Conservation (phyloP, 345 rosid genomes). For the Moricandia arvensis region DNA sequence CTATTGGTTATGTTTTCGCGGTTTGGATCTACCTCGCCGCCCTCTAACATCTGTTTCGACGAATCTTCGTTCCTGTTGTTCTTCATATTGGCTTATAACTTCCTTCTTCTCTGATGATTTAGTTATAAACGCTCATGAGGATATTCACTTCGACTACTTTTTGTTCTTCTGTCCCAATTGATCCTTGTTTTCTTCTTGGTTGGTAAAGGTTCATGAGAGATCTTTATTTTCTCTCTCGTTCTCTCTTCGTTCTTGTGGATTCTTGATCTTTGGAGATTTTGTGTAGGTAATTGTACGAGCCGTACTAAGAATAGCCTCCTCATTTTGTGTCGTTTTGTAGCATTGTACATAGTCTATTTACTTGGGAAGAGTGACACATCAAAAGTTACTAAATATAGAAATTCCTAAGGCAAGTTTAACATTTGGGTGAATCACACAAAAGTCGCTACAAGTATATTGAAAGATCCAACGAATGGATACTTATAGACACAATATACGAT, state of each 20-base stretch:
- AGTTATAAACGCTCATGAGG: neutral
- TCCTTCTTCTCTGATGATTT: neutral
- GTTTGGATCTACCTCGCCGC: slow-evolving; percentile 47
- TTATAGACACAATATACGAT: neutral
- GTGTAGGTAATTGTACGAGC: neutral
- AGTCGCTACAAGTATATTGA: neutral
- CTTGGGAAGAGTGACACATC: slow-evolving; percentile 23
- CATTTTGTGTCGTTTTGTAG: slow-evolving; percentile 16
- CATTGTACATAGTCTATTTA: slow-evolving; percentile 22
- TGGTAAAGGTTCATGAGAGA: neutral
- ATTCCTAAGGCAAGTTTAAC: neutral
- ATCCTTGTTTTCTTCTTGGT: neutral
- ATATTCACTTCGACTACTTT: neutral
- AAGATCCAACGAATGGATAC: neutral
- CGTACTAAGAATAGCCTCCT: slow-evolving; percentile 27
- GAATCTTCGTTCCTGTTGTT: slow-evolving; percentile 36
- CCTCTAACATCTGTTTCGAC: slow-evolving; percentile 52
- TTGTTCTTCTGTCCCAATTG: neutral
- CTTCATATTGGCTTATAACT: slow-evolving; percentile 23
- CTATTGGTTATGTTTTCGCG: slow-evolving; percentile 11
- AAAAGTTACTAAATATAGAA: slow-evolving; percentile 31
- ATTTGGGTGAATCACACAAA: slow-evolving; percentile 9
- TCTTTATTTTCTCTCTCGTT: slow-evolving; percentile 1
- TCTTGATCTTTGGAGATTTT: slow-evolving; percentile 13
- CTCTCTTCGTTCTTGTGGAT: slow-evolving; percentile 13